Evolutionary conservation across 305 asterid species (phyloP), one percentile per base, ranked within the genome.

Genomic region (Fraxinus baroniana): DNA sequence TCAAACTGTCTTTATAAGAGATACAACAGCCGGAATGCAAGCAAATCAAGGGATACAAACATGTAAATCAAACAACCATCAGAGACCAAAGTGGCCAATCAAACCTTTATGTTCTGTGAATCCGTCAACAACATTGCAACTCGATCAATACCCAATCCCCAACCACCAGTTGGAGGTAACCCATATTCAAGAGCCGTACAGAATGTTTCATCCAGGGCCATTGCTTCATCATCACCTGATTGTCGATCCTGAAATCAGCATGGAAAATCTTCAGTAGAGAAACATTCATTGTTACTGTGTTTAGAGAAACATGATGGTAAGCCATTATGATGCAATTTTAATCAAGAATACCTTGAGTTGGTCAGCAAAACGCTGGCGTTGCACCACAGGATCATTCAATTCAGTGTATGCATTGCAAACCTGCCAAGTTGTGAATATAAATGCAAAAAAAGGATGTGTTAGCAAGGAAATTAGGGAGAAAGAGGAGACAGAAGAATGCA

Each of bases 181-280:
- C 99, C 99, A 83, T 94, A 93, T 82, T 95, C 99, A 82, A 94
- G 99, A 79, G 98, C 96, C 1, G 90, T 90, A 81, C 97, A 92
- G 73, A 93, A 95, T 3, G 92, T 88, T 84, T 94, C 99, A 76
- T 94, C 99, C 86, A 93, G 83, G n/a, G 94, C 95, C 99, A 95
- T 95, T 17, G 98, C 98, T 88, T 94, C 98, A 80, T 95, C 99
- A 85, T 95, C 98, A 76, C 99, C 99, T 0, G 95, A 93, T 90
- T 90, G 95, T 9, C 98, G 97, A 80, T 95, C 98, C 98, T 95
- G 85, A 60, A 84, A 81, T 66, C 77, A 78, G 70, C 24, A 44
- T 55, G 73, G 33, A 77, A 76, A 66, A 75, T 32, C 39, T 80
- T 57, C 44, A 85, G 81, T 74, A 84, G 28, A 44, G 26, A 55